These are phyloP conservation scores for Pleurotus platypus DNA, from an alignment of 768 basidiomycete species.

Conservation along the genomic window DNA sequence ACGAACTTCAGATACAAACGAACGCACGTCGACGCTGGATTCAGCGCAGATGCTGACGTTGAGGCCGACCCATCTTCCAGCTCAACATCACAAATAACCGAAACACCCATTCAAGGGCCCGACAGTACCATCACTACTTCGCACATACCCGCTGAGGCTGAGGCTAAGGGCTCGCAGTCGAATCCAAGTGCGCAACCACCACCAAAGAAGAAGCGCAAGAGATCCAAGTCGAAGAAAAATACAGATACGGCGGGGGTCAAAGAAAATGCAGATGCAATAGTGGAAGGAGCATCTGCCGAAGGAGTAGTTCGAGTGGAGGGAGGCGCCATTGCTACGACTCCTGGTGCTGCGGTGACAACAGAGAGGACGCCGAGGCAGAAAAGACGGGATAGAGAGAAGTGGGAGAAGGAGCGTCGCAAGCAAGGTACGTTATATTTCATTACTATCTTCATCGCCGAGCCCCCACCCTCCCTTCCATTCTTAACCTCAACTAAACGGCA, in stretches of 20 bases:
- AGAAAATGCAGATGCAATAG: slow-evolving; percentile 4
- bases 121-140: no score
- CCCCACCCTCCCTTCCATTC: background rate
- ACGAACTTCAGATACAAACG: slow-evolving; percentile 76
- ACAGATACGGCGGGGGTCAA: slow-evolving; percentile 15
- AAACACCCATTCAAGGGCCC: background rate
- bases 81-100: slow-evolving; percentile 3
- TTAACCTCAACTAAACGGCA: slow-evolving; percentile 1
- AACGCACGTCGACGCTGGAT: slow-evolving; percentile 64
- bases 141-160: no score
- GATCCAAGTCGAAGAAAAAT: slow-evolving; percentile 35
- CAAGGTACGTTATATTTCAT: slow-evolving; percentile 18
- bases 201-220: slow-evolving; percentile 60
- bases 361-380: slow-evolving; percentile 4
- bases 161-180: no score
- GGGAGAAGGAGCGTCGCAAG: slow-evolving; percentile 22
- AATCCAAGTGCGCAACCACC: slow-evolving; percentile 12
- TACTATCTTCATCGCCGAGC: no score
- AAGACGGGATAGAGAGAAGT: background rate
- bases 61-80: slow-evolving; percentile 3
- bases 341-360: slow-evolving; percentile 3
- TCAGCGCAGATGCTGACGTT: slow-evolving; percentile 23
- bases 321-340: slow-evolving; percentile 12
- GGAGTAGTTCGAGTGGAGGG: background rate
- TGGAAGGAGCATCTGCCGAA: slow-evolving; percentile 1